Conservation (phyloP, 2,329 filamentous ascomycete species). For the Chrysosporium keratinophilum region DNA sequence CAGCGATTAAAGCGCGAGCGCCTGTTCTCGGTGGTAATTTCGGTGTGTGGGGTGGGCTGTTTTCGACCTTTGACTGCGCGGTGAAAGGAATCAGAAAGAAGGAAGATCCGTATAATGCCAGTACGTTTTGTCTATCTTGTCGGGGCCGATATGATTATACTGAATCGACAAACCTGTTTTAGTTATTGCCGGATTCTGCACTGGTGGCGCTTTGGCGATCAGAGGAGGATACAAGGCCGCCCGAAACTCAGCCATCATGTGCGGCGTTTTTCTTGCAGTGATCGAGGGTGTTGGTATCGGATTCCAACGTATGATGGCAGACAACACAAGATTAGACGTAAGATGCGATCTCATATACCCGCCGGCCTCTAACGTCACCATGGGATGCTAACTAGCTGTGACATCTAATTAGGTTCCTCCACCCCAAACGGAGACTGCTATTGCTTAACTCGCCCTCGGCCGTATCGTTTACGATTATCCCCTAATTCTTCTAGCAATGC, state of each 20-base stretch:
- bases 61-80: slow-evolving; percentile 92
- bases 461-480: background rate
- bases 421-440: slow-evolving; percentile 2
- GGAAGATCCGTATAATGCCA: slow-evolving; percentile 97
- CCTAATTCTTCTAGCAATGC: background rate
- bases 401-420: slow-evolving; percentile 2
- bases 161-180: background rate
- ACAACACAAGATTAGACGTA: slow-evolving; percentile 73
- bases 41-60: slow-evolving; percentile 92
- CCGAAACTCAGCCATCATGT: slow-evolving; percentile 91
- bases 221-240: slow-evolving; percentile 86
- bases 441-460: background rate
- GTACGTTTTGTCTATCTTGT: slow-evolving; percentile 30
- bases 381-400: background rate
- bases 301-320: slow-evolving; percentile 87
- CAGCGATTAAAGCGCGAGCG: slow-evolving; percentile 92
- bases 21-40: slow-evolving; percentile 97
- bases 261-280: slow-evolving; percentile 83
- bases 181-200: slow-evolving; percentile 93
- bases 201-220: slow-evolving; percentile 80
- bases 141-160: background rate
- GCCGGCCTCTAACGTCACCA: background rate
- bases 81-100: slow-evolving; percentile 91
- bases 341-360: background rate
- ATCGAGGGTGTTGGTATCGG: slow-evolving; percentile 97